Evolutionary conservation across 164 flowering plant species (phyloP).

Genomic region (Vitis amurensis): DNA sequence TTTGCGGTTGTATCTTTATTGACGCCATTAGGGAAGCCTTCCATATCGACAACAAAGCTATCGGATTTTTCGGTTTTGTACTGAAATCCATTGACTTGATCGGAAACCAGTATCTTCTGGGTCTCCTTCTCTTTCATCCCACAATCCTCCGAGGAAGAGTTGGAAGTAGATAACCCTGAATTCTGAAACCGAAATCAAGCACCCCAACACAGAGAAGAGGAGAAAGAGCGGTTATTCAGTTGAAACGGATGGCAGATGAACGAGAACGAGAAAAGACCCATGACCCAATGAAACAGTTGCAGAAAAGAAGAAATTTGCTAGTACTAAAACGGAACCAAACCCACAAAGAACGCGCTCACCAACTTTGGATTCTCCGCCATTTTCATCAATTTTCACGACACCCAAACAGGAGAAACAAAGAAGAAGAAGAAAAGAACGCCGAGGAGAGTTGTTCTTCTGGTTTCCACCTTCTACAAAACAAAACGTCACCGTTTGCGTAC

Average conservation of each 20-base stretch:
- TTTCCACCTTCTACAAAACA: not conserved
- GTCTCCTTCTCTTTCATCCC: conserved; percentile 28
- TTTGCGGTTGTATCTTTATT: conserved; percentile 35
- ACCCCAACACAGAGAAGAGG: not conserved
- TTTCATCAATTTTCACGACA: conserved; percentile 13
- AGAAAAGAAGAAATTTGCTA: not conserved
- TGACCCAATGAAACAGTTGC: conserved; percentile 16
- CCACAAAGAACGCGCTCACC: conserved; percentile 20
- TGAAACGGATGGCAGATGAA: not conserved
- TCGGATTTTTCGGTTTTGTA: conserved; percentile 32
- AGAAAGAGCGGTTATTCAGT: not conserved
- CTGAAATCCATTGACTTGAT: conserved; percentile 32
- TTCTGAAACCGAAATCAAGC: conserved; percentile 12
- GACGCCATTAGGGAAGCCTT: conserved; percentile 34
- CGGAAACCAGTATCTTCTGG: conserved; percentile 33
- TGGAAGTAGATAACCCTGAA: conserved; percentile 4
- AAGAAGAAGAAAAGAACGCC: not conserved
- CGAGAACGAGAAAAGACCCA: not conserved
- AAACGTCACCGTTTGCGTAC: conserved; percentile 5
- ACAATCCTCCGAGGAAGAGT: conserved; percentile 6
- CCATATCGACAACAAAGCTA: conserved; percentile 57
- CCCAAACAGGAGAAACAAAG: not conserved
- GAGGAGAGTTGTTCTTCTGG: too few relatives aligned
- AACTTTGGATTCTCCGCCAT: conserved; percentile 35
- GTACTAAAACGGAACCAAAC: not conserved